Percentiles rank a stretch among this genome's conserved stretches.
Evolutionary conservation across 2,329 filamentous ascomycete genomes (phyloP).

Genomic region (Neocucurbitaria cava): DNA sequence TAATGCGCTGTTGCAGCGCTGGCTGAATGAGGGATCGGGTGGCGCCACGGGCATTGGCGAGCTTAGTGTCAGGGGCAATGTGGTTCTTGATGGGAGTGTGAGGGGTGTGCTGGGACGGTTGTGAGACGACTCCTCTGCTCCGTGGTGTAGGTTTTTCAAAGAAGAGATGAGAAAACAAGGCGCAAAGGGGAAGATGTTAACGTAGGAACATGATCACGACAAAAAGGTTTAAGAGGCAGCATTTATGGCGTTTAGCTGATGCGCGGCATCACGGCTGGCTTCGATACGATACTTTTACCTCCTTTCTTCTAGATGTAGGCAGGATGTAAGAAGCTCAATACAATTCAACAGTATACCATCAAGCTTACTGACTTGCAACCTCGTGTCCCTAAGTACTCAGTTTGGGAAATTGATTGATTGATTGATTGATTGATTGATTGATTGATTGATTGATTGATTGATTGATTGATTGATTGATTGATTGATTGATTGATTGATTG

Average conservation of each 20-base stretch:
- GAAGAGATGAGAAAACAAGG: too few species aligned
- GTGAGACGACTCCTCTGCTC: conserved; percentile 12
- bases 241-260: neutral
- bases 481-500: too few species aligned
- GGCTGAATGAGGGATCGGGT: conserved; percentile 69
- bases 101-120: conserved; percentile 50
- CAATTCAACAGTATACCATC: too few species aligned
- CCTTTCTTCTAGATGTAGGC: neutral
- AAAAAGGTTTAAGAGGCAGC: neutral
- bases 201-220: neutral
- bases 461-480: too few species aligned
- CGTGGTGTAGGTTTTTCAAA: too few species aligned
- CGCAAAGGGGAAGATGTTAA: neutral
- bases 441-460: too few species aligned
- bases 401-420: too few species aligned
- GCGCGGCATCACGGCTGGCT: neutral
- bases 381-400: too few species aligned
- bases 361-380: too few species aligned
- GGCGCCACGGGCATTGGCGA: conserved; percentile 63
- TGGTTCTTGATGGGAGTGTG: conserved; percentile 63
- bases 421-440: too few species aligned
- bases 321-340: too few species aligned
- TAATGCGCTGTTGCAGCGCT: conserved; percentile 79
- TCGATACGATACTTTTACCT: neutral
- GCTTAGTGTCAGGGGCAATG: conserved; percentile 60